Base-by-base conservation (phyloP, 1,139 yeast genomes). In the Pichia sp. region DNA sequence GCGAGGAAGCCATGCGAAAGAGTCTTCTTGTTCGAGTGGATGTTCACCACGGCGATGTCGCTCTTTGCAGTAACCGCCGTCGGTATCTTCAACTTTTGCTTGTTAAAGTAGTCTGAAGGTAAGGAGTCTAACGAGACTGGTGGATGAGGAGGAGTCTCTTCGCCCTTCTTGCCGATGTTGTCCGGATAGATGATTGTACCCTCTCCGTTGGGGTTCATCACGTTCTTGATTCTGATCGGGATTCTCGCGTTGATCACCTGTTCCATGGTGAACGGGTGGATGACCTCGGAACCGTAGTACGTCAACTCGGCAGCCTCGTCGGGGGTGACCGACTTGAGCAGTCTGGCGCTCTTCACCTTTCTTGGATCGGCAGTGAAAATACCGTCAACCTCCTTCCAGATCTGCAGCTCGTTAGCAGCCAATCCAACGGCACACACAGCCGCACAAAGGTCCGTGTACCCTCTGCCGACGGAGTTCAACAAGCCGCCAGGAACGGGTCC, bases 301-400 rank as follows among this genome's bases (percentile, higher is more conserved):
- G 99, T 93, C 69, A 93, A 79, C 71, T 93, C 99, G 0, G 98
- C 95, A 2, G 99, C 99, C 72, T 93, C 99, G 66, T 93, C 99
- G 2, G 99, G 99, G 0, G 99, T 93, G 58, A 93, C 96, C 55
- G 90, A 81, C 54, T 84, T 82, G 58, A 93, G 74, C 48, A 93
- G 73, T 62, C 96, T 78, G 3, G 99, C 99, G 53, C 82, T 83
- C 23, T 95, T 87, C 25, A 93, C 99, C 64, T 93, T 93, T 57
- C 99, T 76, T 31, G 99, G 99, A 67, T 93, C 99, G 1, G 99
- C 99, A 0, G 99, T 91, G 73, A 93, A 93, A 44, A 93, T 93
- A 61, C 99, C 99, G 68, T 93, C 99, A 48, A 93, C 99, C 73
- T 93, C 99, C 65, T 93, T 93, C 99, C 99, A 93, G 47, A 93